phyloP scores from a whole-genome alignment of 2,329 filamentous ascomycete species.

The Penicillium sp. region DNA sequence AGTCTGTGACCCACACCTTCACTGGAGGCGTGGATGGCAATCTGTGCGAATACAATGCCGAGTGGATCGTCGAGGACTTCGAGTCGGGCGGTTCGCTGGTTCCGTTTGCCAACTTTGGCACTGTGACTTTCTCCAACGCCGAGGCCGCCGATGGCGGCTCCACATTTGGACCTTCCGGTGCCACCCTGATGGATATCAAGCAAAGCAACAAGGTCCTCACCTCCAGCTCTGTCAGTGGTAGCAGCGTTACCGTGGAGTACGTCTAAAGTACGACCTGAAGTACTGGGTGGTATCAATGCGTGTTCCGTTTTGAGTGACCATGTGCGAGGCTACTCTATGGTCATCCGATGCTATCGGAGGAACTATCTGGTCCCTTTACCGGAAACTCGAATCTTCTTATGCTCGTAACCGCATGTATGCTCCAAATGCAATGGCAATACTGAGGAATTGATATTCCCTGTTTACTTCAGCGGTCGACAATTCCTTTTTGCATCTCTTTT shows the following conservation, averaged over 20 bases:
- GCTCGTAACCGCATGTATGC: not conserved
- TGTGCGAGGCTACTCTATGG: not conserved
- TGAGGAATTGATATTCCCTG: not conserved
- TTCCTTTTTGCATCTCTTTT: no score
- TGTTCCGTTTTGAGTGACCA: not conserved
- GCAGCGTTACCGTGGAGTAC: conserved; percentile 25
- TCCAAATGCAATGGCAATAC: not conserved
- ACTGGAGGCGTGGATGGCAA: conserved; percentile 33
- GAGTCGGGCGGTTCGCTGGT: conserved; percentile 37
- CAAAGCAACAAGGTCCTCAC: conserved; percentile 39
- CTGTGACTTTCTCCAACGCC: conserved; percentile 44
- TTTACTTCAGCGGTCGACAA: not conserved
- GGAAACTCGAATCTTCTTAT: not conserved
- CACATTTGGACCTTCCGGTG: conserved; percentile 34
- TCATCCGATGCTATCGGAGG: not conserved
- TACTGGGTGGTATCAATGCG: not conserved
- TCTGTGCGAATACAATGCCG: conserved; percentile 55
- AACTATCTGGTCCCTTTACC: not conserved
- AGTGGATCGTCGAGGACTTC: conserved; percentile 59
- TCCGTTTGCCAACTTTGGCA: conserved; percentile 47
- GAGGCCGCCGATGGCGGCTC: conserved; percentile 30
- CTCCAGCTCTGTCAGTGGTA: conserved; percentile 19
- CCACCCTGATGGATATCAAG: conserved; percentile 46
- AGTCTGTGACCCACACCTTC: conserved; percentile 51
- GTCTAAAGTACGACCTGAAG: conserved; percentile 6